Base-by-base conservation (phyloP, 1,284 basidiomycete species). In the Kwoniella shivajii region DNA sequence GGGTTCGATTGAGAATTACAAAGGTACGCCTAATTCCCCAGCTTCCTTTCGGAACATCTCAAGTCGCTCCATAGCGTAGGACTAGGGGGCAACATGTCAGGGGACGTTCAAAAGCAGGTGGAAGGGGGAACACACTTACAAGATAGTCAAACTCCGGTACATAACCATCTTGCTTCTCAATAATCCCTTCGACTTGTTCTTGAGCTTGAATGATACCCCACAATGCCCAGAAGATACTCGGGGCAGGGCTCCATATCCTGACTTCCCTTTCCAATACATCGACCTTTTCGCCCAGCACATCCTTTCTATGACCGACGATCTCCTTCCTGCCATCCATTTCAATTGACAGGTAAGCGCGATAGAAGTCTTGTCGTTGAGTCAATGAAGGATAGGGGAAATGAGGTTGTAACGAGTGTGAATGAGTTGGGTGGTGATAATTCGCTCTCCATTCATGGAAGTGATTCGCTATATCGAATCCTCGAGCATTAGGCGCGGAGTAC, bases 361-460 rank as follows among this genome's bases (percentile, higher is more conserved):
- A 93, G 77, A 94, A 95, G 74, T 89, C 89, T 56, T 82, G 80
- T 7, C 90, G 85, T 74, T 96, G 83, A 33, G 82, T 80, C n/a
- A 69, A 64, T 1, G 85, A 85, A 4, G 93, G 93, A 78, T 94
- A 95, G 5, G 80, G 81, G 20, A 82, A 80, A 60, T 83, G 81
- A 54, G 86, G 80, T 43, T 88, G 84, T 53, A 92, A 68, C 64
- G 93, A 90, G 43, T 92, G 88, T 0, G 84, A 84, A 22, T 82
- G 73, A 6, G 84, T 82, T 0, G 74, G 72, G 72, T 90, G 88
- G 56, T 82, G 80, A 76, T 96, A 97, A 77, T 95, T 84, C 18
- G 90, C 88, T 27, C 89, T 89, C 92, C 93, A 96, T 78, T 96
- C 93, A 72, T 90, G 87, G 78, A 95, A 96, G 78, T 96, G 92